Base-by-base conservation (phyloP, 768 basidiomycete genomes). In the Gelatoporia subvermispora region DNA sequence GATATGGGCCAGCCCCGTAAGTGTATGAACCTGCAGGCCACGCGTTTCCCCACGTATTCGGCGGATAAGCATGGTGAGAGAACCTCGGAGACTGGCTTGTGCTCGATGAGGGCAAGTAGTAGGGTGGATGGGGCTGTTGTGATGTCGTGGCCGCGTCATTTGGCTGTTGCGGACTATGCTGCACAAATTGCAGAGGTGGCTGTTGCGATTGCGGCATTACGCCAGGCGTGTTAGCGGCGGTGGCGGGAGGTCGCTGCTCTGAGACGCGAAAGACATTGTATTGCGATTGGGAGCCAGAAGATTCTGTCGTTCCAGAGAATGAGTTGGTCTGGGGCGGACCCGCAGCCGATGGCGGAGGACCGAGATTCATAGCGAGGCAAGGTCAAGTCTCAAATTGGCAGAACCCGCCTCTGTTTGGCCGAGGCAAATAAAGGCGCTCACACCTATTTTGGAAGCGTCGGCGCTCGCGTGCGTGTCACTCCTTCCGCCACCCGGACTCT, bases 311-410 rank as follows among this genome's bases (percentile, higher is more conserved):
- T 5, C 13, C 5, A 13, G 13, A 7, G 28, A 13, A 31, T 5
- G 54, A 22, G 11, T 57, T 17, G 23, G 35, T 35, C 20, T 61
- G 59, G 16, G 73, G 70, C 17, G 72, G 65, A 8, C 69, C 70
- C 18, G 77, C 70, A 43, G 69, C 71, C 10, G 68, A 64, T 3
- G 74, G 56, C 34, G 70, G 70, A 23, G 70, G 69, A 42, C 70
- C 72, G 52, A 65, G 68, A 35, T 68, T 67, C 72, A 72, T 76
- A 18, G 40, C 34, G 43, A 39, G 39, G 24, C 25, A 25, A 43
- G 34, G 31, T 43, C 43, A 48, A 38, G 21, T 25, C 20, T 16
- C 22, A 25, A 43, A 24, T 10, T 11, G 20, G 15, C 5, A 43
- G 15, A 22, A 17, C 35, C 25, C 49, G 49, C 28, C 48, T 36